Evolutionary conservation across 2,329 filamentous ascomycete species (phyloP).

Genomic region (Cordyceps militaris): DNA sequence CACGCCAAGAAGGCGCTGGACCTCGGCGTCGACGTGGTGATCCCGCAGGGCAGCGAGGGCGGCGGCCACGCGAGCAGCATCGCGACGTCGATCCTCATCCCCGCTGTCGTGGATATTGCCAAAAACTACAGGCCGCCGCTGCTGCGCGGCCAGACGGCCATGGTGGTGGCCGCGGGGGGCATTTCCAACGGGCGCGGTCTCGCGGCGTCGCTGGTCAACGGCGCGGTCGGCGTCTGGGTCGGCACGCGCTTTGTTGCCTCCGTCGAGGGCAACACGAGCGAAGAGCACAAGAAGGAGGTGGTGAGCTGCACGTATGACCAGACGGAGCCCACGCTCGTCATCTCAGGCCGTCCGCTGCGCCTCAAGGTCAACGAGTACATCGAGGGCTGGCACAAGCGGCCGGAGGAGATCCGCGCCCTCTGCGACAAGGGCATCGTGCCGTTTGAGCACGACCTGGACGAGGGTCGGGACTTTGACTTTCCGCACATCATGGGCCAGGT

Average conservation of each 20-base stretch:
- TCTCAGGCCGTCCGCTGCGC: constrained; percentile 74
- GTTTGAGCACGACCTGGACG: constrained; percentile 73
- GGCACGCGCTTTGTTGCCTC: constrained; percentile 87
- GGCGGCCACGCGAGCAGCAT: constrained; percentile 90
- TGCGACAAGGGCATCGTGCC: constrained; percentile 74
- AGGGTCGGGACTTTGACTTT: constrained; percentile 73
- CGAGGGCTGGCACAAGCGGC: constrained; percentile 68
- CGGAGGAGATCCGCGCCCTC: constrained; percentile 66
- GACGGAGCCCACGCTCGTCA: constrained; percentile 73
- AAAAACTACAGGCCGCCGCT: constrained; percentile 59
- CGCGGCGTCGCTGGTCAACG: constrained; percentile 78
- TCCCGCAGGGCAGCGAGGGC: constrained; percentile 87
- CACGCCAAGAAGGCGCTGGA: constrained; percentile 86
- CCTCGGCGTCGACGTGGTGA: constrained; percentile 82
- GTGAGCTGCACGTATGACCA: constrained; percentile 72
- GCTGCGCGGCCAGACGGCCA: constrained; percentile 61
- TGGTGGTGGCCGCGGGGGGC: constrained; percentile 86
- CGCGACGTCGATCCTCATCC: constrained; percentile 78
- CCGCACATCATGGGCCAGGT: constrained; percentile 95
- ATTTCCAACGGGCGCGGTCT: constrained; percentile 76
- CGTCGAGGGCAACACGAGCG: constrained; percentile 71
- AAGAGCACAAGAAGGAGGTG: constrained; percentile 77
- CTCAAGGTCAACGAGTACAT: constrained; percentile 81
- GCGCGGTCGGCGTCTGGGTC: constrained; percentile 86
- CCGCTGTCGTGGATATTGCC: constrained; percentile 80